Evolutionary conservation across 192 early-diverging fungal genomes (phyloP).

Genomic region (Entomortierella lignicola): DNA sequence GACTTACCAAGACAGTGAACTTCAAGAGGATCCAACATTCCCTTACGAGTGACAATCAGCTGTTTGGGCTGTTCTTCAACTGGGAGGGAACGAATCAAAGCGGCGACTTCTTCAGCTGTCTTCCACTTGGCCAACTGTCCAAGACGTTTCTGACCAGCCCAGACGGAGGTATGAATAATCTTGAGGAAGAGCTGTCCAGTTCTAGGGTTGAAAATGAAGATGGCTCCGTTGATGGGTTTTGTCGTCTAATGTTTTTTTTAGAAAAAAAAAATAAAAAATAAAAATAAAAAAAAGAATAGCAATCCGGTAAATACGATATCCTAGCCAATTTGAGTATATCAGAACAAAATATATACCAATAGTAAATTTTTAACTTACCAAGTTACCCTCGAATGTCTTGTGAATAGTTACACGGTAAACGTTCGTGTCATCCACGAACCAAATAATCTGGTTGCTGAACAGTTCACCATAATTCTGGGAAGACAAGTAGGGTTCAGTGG

Average conservation of each 20-base stretch:
- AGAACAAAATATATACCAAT: not conserved
- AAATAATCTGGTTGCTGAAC: conserved; percentile 98
- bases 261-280: conserved; percentile 2
- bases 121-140: conserved; percentile 99
- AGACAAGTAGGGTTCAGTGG: conserved; percentile 97
- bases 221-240: conserved; percentile 99
- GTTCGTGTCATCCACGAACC: conserved; percentile 99
- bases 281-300: not conserved
- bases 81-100: conserved; percentile 97
- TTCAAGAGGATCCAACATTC: conserved; percentile 99
- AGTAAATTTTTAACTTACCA: conserved; percentile 58
- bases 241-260: conserved; percentile 72
- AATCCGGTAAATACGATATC: not conserved
- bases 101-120: conserved; percentile 99
- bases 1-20: conserved; percentile 75
- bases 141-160: conserved; percentile 99
- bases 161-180: conserved; percentile 99
- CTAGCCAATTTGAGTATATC: too few species aligned
- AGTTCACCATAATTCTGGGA: conserved; percentile 96
- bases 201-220: conserved; percentile 98
- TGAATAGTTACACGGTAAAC: conserved; percentile 99
- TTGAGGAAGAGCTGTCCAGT: conserved; percentile 99
- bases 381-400: conserved; percentile 99
- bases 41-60: conserved; percentile 98
- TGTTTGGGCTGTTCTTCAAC: conserved; percentile 99